These are phyloP conservation scores for Plectosphaerella cucumerina DNA, from an alignment of 2,329 filamentous ascomycete species.

Conservation along the genomic window DNA sequence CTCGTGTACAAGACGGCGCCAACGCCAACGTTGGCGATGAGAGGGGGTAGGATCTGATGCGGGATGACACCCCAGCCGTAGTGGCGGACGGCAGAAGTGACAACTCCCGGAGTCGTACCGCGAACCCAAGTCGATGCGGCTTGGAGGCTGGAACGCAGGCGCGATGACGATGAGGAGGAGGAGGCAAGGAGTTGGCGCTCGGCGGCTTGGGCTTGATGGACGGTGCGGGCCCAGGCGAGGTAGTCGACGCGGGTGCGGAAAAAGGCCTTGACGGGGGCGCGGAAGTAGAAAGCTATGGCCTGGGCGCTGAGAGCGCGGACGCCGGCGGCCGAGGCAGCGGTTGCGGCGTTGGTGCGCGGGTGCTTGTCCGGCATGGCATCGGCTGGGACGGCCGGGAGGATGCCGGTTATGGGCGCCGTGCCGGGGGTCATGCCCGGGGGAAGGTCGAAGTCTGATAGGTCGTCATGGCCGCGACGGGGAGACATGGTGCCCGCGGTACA, in stretches of 20 bases:
- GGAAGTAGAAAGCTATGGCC: slow-evolving; percentile 85
- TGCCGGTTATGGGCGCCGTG: slow-evolving; percentile 20
- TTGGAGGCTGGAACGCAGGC: slow-evolving; percentile 25
- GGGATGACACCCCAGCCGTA: slow-evolving; percentile 72
- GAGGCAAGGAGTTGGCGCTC: slow-evolving; percentile 32
- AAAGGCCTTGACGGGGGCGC: slow-evolving; percentile 87
- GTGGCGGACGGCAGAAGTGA: slow-evolving; percentile 62
- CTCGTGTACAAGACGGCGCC: slow-evolving; percentile 72
- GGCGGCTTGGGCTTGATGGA: slow-evolving; percentile 43
- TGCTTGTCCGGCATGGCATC: slow-evolving; percentile 40
- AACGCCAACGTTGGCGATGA: slow-evolving; percentile 70
- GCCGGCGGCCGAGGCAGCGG: slow-evolving; percentile 78
- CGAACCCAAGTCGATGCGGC: slow-evolving; percentile 48
- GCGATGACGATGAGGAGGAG: slow-evolving; percentile 23
- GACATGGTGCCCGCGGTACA: slow-evolving; percentile 7
- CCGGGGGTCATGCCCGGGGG: slow-evolving; percentile 1
- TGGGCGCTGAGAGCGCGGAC: slow-evolving; percentile 81
- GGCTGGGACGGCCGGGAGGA: slow-evolving; percentile 41
- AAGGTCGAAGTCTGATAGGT: slow-evolving; percentile 8
- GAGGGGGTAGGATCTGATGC: slow-evolving; percentile 71
- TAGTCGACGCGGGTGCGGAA: slow-evolving; percentile 90
- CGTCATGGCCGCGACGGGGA: slow-evolving; percentile 7
- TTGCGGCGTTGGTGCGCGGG: slow-evolving; percentile 51
- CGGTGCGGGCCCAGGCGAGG: slow-evolving; percentile 51
- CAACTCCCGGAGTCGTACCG: slow-evolving; percentile 65